Evolutionary conservation across 2,329 filamentous ascomycete genomes (phyloP).

Genomic region (Thielaviopsis populi): DNA sequence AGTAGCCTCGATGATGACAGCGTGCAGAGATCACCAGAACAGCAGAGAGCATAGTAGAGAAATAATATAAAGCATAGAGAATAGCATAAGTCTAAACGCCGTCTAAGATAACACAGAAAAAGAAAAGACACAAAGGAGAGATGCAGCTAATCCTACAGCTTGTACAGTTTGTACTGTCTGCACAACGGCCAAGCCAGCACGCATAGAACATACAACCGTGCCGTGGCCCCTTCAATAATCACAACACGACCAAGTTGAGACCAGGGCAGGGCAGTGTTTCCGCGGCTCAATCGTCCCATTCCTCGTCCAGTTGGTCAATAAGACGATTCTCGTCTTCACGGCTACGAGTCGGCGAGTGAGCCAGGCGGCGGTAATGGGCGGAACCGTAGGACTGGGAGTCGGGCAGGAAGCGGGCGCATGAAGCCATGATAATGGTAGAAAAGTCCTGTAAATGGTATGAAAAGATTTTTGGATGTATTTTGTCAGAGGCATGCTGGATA

Average conservation of each 20-base stretch:
- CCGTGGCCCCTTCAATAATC: background rate
- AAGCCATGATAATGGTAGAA: slow-evolving; percentile 52
- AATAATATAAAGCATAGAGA: background rate
- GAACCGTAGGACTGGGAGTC: slow-evolving; percentile 25
- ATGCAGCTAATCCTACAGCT: background rate
- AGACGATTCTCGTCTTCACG: slow-evolving; percentile 79
- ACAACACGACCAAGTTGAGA: background rate
- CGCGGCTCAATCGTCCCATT: slow-evolving; percentile 63
- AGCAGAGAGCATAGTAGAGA: background rate
- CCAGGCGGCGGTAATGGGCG: slow-evolving; percentile 52
- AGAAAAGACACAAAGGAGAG: background rate
- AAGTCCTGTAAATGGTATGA: slow-evolving; percentile 35
- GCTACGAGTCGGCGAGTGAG: slow-evolving; percentile 36
- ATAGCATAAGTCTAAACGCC: background rate
- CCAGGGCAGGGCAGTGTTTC: background rate
- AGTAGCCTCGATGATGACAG: background rate
- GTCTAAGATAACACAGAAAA: background rate
- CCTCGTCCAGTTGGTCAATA: slow-evolving; percentile 92
- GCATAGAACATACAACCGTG: background rate
- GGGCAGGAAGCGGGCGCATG: slow-evolving; percentile 52
- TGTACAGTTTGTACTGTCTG: background rate
- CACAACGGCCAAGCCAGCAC: background rate
- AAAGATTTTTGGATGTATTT: background rate
- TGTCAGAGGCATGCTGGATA: background rate
- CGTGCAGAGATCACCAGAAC: too few species aligned